Percentiles rank a stretch among this genome's conserved stretches.
These are phyloP conservation scores for Coniophora puteana DNA, from an alignment of 1,284 basidiomycete species.

Conservation along the genomic window DNA sequence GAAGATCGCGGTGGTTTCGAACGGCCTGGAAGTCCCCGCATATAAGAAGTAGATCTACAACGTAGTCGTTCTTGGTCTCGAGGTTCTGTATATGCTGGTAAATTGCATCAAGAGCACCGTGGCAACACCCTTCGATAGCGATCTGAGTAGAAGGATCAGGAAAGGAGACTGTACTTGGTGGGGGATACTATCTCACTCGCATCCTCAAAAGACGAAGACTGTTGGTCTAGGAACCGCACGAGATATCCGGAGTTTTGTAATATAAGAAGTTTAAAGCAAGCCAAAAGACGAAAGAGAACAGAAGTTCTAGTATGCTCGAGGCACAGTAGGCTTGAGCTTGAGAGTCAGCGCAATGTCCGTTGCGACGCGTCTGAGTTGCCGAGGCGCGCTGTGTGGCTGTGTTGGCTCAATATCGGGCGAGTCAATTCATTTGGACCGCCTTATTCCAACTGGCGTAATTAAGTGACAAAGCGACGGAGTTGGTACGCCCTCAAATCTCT, in stretches of 20 bases:
- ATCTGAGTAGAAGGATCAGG: too few relatives aligned
- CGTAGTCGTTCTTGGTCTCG: constrained; percentile 59
- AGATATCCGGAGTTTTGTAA: background rate
- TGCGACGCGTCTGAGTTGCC: too few relatives aligned
- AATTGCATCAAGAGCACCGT: constrained; percentile 86
- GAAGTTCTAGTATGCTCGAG: background rate
- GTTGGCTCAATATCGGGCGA: too few relatives aligned
- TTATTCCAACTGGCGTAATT: too few relatives aligned
- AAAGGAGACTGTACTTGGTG: background rate
- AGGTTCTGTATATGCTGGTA: constrained; percentile 74
- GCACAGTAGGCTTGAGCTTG: background rate
- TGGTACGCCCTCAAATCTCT: too few relatives aligned
- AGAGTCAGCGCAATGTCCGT: too few relatives aligned
- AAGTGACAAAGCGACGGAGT: too few relatives aligned
- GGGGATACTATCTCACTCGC: too few relatives aligned
- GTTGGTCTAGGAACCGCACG: background rate
- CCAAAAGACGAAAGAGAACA: background rate
- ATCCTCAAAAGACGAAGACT: background rate
- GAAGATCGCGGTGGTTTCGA: constrained; percentile 82
- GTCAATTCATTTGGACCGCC: too few relatives aligned
- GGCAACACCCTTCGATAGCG: constrained; percentile 94
- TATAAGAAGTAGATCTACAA: constrained; percentile 83
- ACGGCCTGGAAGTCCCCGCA: constrained; percentile 97
- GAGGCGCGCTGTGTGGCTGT: too few relatives aligned
- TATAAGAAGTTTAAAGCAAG: background rate